phyloP scores from a whole-genome alignment of 306 rosid genomes.

The Comarum palustre region DNA sequence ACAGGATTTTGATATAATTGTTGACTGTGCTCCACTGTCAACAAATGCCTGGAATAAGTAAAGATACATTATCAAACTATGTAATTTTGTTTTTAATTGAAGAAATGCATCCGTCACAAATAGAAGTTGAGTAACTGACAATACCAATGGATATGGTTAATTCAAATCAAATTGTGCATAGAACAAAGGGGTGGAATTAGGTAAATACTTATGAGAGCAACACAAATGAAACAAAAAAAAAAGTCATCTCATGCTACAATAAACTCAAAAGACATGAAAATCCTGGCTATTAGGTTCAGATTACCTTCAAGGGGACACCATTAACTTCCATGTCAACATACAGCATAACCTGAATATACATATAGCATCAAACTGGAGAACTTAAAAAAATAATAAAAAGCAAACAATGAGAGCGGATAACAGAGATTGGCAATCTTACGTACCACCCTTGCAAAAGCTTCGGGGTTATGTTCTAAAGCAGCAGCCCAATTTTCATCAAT shows the following conservation, averaged over 20 bases:
- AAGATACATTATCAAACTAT: background rate
- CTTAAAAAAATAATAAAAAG: background rate
- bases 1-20: conserved; percentile 93
- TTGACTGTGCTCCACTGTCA: conserved; percentile 98
- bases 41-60: conserved; percentile 79
- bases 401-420: background rate
- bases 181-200: background rate
- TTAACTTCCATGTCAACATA: conserved; percentile 99
- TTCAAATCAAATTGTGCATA: background rate
- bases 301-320: conserved; percentile 89
- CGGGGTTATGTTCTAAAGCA: conserved; percentile 92
- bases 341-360: conserved; percentile 70
- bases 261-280: conserved; percentile 23
- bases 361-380: conserved; percentile 8
- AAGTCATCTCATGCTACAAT: conserved; percentile 12
- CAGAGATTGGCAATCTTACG: conserved; percentile 29
- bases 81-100: background rate
- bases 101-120: background rate
- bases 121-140: background rate
- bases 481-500: conserved; percentile 99
- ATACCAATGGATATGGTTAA: background rate
- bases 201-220: conserved; percentile 10
- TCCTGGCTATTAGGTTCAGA: conserved; percentile 14
- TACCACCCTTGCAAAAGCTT: conserved; percentile 98
- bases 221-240: conserved; percentile 14